Conservation (phyloP, 768 basidiomycete genomes). For the Cystobasidium tubakii region DNA sequence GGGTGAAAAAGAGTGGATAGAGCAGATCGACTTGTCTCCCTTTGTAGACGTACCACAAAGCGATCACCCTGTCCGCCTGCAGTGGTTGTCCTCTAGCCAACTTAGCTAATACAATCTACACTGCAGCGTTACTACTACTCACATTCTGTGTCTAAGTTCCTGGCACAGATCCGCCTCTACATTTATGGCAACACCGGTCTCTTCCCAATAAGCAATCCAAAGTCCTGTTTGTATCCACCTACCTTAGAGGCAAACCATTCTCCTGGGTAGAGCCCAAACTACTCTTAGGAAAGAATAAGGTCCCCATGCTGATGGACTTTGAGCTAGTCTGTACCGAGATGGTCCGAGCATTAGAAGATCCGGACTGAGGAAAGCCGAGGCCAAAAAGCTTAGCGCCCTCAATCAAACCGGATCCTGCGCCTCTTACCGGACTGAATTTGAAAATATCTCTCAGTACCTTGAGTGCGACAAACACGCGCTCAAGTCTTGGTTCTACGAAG, state of each 20-base stretch:
- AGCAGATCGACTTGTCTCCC: no score
- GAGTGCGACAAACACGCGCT: no score
- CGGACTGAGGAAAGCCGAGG: not conserved
- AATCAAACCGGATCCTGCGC: not conserved
- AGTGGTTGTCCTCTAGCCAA: no score
- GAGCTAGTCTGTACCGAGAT: not conserved
- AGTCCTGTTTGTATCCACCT: conserved; percentile 6
- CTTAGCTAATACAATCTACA: no score
- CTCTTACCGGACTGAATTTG: conserved; percentile 1
- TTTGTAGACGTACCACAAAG: no score
- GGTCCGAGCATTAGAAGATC: not conserved
- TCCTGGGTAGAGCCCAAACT: conserved; percentile 1
- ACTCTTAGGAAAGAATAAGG: not conserved
- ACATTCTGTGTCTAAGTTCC: no score
- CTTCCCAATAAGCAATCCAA: conserved; percentile 1
- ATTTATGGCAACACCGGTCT: conserved; percentile 45
- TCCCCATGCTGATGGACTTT: conserved; percentile 12
- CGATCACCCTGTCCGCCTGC: no score
- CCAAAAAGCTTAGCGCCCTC: not conserved
- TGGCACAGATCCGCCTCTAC: conserved; percentile 52
- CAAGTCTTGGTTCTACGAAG: no score
- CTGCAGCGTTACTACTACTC: no score
- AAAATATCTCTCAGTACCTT: no score
- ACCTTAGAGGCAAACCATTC: conserved; percentile 17
- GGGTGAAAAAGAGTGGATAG: no score